Evolutionary conservation across 2,329 filamentous ascomycete species (phyloP).

Genomic region (Knufia petricola): DNA sequence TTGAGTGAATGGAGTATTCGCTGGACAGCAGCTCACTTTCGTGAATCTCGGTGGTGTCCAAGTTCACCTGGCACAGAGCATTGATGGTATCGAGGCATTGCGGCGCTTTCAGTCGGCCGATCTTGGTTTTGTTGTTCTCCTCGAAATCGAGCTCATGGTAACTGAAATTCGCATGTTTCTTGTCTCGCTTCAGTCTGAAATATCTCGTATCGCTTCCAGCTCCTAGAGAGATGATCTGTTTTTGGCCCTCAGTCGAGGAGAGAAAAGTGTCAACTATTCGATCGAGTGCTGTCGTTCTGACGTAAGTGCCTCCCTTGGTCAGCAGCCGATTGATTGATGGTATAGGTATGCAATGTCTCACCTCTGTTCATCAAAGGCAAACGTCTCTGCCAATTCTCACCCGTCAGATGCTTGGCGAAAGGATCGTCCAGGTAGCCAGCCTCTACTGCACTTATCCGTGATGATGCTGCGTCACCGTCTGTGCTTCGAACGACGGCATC

Average conservation of each 20-base stretch:
- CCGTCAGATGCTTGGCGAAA: constrained; percentile 49
- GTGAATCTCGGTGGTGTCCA: constrained; percentile 27
- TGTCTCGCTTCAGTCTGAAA: constrained; percentile 51
- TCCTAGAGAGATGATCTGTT: constrained; percentile 83
- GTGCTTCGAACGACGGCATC: constrained; percentile 78
- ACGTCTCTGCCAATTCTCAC: constrained; percentile 46
- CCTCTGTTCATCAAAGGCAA: constrained; percentile 93
- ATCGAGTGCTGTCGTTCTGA: constrained; percentile 76
- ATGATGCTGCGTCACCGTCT: constrained; percentile 82
- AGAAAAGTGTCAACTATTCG: constrained; percentile 60
- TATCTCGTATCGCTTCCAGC: constrained; percentile 88
- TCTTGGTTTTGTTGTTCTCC: constrained; percentile 59
- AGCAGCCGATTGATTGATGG: constrained; percentile 6
- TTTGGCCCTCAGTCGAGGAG: constrained; percentile 25
- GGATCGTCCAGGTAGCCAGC: constrained; percentile 75
- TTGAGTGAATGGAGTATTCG: constrained; percentile 47
- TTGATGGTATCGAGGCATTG: constrained; percentile 17
- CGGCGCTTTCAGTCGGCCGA: constrained; percentile 28
- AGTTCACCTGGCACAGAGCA: constrained; percentile 25
- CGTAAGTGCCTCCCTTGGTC: constrained; percentile 65
- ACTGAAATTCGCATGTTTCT: constrained; percentile 40
- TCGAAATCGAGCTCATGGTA: constrained; percentile 95
- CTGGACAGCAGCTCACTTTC: constrained; percentile 36
- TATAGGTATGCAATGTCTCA: constrained; percentile 29
- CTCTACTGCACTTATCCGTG: constrained; percentile 77